phyloP scores from a whole-genome alignment of 1,284 basidiomycete species.

The Austroboletus niveus region DNA sequence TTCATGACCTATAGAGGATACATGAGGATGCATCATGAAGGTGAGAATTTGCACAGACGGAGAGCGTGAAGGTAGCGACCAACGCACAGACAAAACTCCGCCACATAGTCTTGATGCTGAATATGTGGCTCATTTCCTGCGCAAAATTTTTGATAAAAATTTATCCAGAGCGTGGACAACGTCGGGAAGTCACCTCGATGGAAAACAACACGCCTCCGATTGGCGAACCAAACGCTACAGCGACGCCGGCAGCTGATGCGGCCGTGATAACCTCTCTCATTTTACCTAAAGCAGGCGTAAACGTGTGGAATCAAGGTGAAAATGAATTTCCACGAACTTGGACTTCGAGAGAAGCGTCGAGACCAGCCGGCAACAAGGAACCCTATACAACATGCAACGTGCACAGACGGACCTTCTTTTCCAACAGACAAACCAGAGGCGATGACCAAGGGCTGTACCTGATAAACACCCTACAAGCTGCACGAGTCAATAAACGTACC shows the following conservation, averaged over 20 bases:
- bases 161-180: not conserved
- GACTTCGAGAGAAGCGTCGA: slow-evolving; percentile 79
- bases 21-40: slow-evolving; percentile 15
- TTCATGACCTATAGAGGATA: slow-evolving; percentile 78
- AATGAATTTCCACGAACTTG: slow-evolving; percentile 55
- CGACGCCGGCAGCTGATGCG: slow-evolving; percentile 95
- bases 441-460: slow-evolving; percentile 85
- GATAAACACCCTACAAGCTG: slow-evolving; percentile 6
- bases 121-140: slow-evolving; percentile 97
- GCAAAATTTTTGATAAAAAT: slow-evolving; percentile 4
- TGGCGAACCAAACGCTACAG: slow-evolving; percentile 96
- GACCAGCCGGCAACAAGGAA: slow-evolving; percentile 85
- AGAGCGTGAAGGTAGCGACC: slow-evolving; percentile 93
- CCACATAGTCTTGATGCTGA: slow-evolving; percentile 99
- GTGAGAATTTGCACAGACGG: slow-evolving; percentile 54
- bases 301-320: slow-evolving; percentile 2
- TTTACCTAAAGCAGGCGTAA: slow-evolving; percentile 59
- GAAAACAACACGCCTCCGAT: slow-evolving; percentile 97
- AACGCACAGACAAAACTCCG: slow-evolving; percentile 95
- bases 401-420: slow-evolving; percentile 98
- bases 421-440: slow-evolving; percentile 97
- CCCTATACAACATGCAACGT: slow-evolving; percentile 94
- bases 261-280: slow-evolving; percentile 96
- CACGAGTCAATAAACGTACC: slow-evolving; percentile 46
- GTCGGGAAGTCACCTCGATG: slow-evolving; percentile 54